Evolutionary conservation across 768 basidiomycete genomes (phyloP).

Genomic region (Pleurotus ostreatus): DNA sequence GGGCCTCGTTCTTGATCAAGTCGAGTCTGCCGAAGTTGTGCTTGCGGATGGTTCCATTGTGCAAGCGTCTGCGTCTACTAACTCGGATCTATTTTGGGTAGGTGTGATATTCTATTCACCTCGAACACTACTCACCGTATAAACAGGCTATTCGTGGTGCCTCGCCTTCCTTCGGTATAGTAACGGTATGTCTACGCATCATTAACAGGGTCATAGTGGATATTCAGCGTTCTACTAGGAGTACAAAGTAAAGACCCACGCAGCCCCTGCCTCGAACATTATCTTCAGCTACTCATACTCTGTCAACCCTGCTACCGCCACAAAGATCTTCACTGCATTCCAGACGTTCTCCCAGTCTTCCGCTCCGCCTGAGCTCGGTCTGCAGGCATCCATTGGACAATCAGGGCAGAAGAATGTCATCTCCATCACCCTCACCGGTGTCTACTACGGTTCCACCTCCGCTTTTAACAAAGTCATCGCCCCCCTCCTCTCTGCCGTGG

Average conservation of each 20-base stretch:
- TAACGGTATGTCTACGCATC: slow-evolving; percentile 17
- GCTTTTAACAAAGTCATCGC: slow-evolving; percentile 25
- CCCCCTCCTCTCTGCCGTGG: slow-evolving; percentile 27
- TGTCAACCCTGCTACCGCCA: slow-evolving; percentile 27
- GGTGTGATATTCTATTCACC: neutral
- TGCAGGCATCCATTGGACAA: slow-evolving; percentile 16
- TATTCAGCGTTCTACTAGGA: neutral
- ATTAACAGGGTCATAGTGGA: neutral
- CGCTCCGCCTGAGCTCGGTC: slow-evolving; percentile 30
- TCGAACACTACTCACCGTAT: neutral
- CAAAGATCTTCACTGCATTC: slow-evolving; percentile 26
- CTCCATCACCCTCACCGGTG: slow-evolving; percentile 28
- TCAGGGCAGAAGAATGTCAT: slow-evolving; percentile 16
- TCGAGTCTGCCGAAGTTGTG: slow-evolving; percentile 25
- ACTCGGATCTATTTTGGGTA: slow-evolving; percentile 53
- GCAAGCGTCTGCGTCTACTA: slow-evolving; percentile 29
- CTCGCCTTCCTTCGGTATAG: slow-evolving; percentile 36
- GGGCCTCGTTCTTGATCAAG: slow-evolving; percentile 32
- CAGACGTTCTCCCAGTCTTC: slow-evolving; percentile 30
- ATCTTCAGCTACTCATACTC: slow-evolving; percentile 36
- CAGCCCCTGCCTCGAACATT: slow-evolving; percentile 32
- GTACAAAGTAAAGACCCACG: slow-evolving; percentile 22
- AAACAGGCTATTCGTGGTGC: slow-evolving; percentile 37
- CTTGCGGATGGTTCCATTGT: slow-evolving; percentile 28
- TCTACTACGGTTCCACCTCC: slow-evolving; percentile 30